Evolutionary conservation across 139 green algal species (phyloP).

Genomic region (Chlamydomonas asymmetrica): DNA sequence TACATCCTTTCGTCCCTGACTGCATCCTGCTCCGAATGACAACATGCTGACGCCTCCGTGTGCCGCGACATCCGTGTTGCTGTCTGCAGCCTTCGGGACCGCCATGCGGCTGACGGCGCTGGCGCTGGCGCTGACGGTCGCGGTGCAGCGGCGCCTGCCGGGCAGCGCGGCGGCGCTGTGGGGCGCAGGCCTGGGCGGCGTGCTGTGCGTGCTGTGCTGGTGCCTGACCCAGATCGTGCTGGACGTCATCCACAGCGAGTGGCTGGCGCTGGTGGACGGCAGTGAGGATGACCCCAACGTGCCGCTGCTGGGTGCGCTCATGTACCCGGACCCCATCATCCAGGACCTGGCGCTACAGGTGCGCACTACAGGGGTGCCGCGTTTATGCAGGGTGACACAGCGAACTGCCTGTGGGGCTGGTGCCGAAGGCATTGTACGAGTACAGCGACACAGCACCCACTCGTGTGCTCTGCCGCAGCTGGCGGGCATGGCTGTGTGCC

Average conservation of each 20-base stretch:
- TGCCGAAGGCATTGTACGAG: too few relatives aligned
- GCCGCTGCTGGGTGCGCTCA: constrained; percentile 14
- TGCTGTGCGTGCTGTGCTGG: neutral
- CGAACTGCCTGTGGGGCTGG: too few relatives aligned
- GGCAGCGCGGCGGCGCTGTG: neutral
- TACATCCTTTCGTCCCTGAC: too few relatives aligned
- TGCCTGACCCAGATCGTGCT: too few relatives aligned
- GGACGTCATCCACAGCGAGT: constrained; percentile 28
- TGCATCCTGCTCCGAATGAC: too few relatives aligned
- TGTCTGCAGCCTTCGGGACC: neutral
- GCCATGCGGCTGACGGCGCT: neutral
- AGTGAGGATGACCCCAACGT: constrained; percentile 17
- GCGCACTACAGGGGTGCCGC: too few relatives aligned
- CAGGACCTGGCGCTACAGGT: too few relatives aligned
- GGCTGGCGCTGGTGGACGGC: neutral
- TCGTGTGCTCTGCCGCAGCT: neutral
- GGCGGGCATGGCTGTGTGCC: constrained; percentile 5
- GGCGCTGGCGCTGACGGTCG: neutral
- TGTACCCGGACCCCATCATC: constrained; percentile 12
- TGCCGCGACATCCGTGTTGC: too few relatives aligned
- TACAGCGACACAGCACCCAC: too few relatives aligned
- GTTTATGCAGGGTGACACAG: too few relatives aligned
- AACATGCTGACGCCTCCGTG: too few relatives aligned
- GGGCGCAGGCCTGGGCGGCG: too few relatives aligned
- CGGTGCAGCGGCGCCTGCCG: neutral